Evolutionary conservation across 2,329 filamentous ascomycete species (phyloP).

Genomic region (Nothomitra cinnamomea): DNA sequence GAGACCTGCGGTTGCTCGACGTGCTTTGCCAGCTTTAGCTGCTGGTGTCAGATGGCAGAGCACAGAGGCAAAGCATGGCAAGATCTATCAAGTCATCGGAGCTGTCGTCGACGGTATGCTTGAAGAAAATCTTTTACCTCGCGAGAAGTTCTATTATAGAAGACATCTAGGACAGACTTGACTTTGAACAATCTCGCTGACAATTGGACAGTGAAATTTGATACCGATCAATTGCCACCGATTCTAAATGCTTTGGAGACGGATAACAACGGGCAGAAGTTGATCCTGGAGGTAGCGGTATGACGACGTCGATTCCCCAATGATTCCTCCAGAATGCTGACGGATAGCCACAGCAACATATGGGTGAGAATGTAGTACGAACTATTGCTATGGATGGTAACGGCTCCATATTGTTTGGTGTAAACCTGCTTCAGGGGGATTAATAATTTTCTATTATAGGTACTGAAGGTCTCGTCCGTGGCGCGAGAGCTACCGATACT

Average conservation of each 20-base stretch:
- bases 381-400: slow-evolving; percentile 99
- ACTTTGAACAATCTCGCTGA: slow-evolving; percentile 15
- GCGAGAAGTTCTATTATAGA: neutral
- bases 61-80: slow-evolving; percentile 42
- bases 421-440: slow-evolving; percentile 5
- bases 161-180: neutral
- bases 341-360: slow-evolving; percentile 61
- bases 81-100: slow-evolving; percentile 78
- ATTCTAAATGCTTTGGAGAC: slow-evolving; percentile 97
- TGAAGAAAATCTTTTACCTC: slow-evolving; percentile 19
- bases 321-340: slow-evolving; percentile 18
- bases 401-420: slow-evolving; percentile 17
- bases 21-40: slow-evolving; percentile 39
- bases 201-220: slow-evolving; percentile 71
- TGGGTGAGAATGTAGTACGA: slow-evolving; percentile 97
- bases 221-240: slow-evolving; percentile 75
- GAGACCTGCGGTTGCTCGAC: slow-evolving; percentile 10
- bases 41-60: slow-evolving; percentile 39
- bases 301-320: slow-evolving; percentile 16
- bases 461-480: slow-evolving; percentile 99
- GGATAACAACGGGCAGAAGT: slow-evolving; percentile 80
- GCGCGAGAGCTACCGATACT: slow-evolving; percentile 69
- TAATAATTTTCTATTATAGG: slow-evolving; percentile 32
- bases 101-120: slow-evolving; percentile 69
- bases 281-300: slow-evolving; percentile 94